These are phyloP conservation scores for Pythium guiyangense DNA, from an alignment of 352 stramenopile genomes.

Conservation along the genomic window DNA sequence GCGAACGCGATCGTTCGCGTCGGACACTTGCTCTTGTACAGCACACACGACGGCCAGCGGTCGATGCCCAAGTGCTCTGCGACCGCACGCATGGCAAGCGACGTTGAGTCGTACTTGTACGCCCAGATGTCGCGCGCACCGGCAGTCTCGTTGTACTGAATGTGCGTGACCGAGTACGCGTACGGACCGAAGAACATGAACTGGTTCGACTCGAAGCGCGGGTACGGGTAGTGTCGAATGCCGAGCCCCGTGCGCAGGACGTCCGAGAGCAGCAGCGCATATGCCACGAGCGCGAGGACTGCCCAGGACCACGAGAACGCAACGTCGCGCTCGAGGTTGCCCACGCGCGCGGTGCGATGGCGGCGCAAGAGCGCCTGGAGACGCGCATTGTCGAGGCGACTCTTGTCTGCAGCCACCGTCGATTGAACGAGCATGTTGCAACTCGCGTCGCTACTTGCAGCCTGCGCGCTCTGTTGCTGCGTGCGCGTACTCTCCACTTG, in stretches of 20 bases:
- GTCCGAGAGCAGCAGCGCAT: constrained; percentile 15
- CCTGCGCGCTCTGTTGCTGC: too few species aligned
- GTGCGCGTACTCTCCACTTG: too few species aligned
- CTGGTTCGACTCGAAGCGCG: constrained; percentile 1
- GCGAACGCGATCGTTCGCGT: not conserved
- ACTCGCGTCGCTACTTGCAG: too few species aligned
- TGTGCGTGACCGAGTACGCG: constrained; percentile 2
- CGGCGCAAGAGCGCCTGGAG: not conserved
- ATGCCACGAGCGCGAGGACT: constrained; percentile 9
- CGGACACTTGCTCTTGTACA: constrained; percentile 6
- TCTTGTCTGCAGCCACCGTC: too few species aligned
- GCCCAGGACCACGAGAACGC: constrained; percentile 3
- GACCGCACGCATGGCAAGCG: not conserved
- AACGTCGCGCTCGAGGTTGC: not conserved
- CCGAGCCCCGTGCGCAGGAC: constrained; percentile 5
- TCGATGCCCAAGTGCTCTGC: constrained; percentile 6
- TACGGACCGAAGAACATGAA: constrained; percentile 3
- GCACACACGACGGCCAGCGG: constrained; percentile 3
- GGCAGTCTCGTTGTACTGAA: not conserved
- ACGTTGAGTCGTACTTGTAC: constrained; percentile 3
- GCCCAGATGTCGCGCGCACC: constrained; percentile 1
- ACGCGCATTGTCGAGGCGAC: too few species aligned
- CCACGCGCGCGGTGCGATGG: not conserved
- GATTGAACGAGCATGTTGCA: too few species aligned
- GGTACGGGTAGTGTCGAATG: not conserved